Conservation (phyloP, 257 asterid genomes). For the Gardenia jasminoides region DNA sequence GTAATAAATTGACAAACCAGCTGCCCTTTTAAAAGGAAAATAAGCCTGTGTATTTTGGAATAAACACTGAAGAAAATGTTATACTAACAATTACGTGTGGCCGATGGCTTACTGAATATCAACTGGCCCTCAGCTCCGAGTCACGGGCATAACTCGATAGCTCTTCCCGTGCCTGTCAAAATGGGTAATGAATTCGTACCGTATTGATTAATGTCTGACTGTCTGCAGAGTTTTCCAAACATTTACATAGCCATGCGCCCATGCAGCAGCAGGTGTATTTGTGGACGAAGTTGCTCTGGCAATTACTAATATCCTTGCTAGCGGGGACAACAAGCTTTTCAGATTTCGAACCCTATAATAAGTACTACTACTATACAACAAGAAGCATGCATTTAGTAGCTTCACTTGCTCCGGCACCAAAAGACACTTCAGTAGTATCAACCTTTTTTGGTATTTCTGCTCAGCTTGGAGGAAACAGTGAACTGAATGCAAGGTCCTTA, state of each 20-base stretch:
- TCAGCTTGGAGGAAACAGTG: constrained; percentile 2
- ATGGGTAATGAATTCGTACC: background rate
- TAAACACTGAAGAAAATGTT: no score
- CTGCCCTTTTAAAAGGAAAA: no score
- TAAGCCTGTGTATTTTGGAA: no score
- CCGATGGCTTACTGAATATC: no score
- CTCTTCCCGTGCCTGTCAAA: background rate
- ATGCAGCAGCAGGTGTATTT: background rate
- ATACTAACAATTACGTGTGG: no score
- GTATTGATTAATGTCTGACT: background rate
- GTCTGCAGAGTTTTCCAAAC: background rate
- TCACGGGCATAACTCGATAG: background rate
- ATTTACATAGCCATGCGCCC: background rate
- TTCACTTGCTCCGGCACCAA: background rate
- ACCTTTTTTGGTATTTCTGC: background rate
- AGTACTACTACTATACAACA: no score
- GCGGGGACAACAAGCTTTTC: background rate
- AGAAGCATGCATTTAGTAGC: background rate
- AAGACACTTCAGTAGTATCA: no score
- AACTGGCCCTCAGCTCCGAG: background rate
- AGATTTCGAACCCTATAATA: background rate
- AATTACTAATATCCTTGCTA: background rate
- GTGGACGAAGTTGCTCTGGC: background rate
- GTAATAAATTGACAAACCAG: no score
- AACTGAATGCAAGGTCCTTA: background rate